These are phyloP conservation scores for Trichoderma arundinaceum DNA, from an alignment of 2,329 filamentous ascomycete genomes.

Conservation along the genomic window DNA sequence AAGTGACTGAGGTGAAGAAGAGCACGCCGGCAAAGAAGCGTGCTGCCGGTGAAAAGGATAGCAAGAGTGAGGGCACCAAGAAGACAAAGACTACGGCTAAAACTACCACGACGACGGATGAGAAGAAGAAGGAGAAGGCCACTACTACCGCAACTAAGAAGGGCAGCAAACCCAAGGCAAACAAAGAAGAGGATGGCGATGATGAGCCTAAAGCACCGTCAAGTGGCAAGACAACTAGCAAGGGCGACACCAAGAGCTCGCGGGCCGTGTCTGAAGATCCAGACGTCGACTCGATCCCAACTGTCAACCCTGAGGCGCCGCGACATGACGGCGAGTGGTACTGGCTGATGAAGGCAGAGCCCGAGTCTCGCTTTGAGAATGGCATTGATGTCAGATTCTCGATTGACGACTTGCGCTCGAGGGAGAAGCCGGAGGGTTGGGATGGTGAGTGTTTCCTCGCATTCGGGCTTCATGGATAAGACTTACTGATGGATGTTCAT, in stretches of 20 bases:
- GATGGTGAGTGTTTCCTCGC: constrained; percentile 65
- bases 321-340: constrained; percentile 57
- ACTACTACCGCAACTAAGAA: not conserved
- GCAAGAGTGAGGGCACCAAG: not conserved
- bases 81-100: not conserved
- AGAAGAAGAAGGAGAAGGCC: no score
- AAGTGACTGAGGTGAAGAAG: not conserved
- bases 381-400: constrained; percentile 91
- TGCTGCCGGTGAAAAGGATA: not conserved
- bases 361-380: constrained; percentile 83
- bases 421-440: constrained; percentile 83
- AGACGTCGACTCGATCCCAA: constrained; percentile 45
- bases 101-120: not conserved
- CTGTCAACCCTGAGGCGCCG: constrained; percentile 47
- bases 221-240: not conserved
- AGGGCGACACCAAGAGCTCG: not conserved
- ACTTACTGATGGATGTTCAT: not conserved
- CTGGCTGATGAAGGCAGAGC: constrained; percentile 89
- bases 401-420: constrained; percentile 83
- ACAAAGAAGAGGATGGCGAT: not conserved
- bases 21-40: not conserved
- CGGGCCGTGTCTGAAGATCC: constrained; percentile 40
- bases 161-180: not conserved
- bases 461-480: no score
- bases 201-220: not conserved